A percentile compares a stretch with the other conserved stretches of the same genome.
Conservation (phyloP, 202 grass and related monocot species). For the Panicum hallii region DNA sequence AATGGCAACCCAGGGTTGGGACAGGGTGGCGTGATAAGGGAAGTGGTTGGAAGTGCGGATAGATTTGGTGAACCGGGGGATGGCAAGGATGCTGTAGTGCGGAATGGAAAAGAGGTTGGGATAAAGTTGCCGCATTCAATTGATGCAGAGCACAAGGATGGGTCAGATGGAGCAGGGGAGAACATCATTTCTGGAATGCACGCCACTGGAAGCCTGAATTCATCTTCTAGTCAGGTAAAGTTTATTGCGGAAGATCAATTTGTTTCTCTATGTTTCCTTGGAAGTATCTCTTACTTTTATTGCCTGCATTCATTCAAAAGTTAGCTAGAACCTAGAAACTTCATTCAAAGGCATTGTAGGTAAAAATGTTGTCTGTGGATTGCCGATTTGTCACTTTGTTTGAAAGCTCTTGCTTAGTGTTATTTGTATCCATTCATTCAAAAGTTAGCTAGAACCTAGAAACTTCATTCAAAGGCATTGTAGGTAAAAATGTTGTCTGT, state of each 20-base stretch:
- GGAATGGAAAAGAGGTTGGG: background rate
- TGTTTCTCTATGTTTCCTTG: background rate
- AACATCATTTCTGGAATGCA: background rate
- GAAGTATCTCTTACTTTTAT: background rate
- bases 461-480: background rate
- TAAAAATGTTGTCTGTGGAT: background rate
- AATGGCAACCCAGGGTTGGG: conserved; percentile 17
- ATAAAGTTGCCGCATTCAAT: background rate
- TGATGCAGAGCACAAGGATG: conserved; percentile 24
- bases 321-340: background rate
- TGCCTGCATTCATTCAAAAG: background rate
- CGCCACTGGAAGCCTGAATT: background rate
- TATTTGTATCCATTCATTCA: background rate
- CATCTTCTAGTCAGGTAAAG: conserved; percentile 33
- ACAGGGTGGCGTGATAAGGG: conserved; percentile 27
- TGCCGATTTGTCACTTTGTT: background rate
- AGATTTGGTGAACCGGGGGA: conserved; percentile 12
- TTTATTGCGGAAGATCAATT: conserved; percentile 6
- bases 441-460: background rate
- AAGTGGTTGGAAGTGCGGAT: conserved; percentile 22
- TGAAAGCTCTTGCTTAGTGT: conserved; percentile 12
- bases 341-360: background rate
- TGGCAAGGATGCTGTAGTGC: background rate
- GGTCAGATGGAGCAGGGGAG: background rate
- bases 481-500: conserved; percentile 6